Base-by-base conservation (phyloP, 176 grass and related monocot species). In the Microstegium vimineum region DNA sequence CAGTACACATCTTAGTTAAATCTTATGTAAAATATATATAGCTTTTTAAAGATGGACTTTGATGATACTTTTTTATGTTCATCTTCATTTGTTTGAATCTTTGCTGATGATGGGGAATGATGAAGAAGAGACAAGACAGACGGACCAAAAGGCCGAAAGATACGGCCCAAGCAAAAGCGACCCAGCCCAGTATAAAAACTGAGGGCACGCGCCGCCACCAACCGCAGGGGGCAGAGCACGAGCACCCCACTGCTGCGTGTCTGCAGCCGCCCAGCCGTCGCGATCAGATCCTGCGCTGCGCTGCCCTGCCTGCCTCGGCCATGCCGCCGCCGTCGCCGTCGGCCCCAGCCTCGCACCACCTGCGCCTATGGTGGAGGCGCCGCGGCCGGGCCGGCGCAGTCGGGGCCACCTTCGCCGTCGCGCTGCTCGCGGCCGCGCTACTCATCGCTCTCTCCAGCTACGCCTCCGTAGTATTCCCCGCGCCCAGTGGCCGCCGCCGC, bases 291-390 rank as follows among this genome's bases (percentile, higher is more conserved):
- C 76, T 18, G n/a, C 69, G 47, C 49, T 8, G 2, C n/a, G 7
- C 22, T 49, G 15, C 17, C 15, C 15, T 2, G n/a, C n/a, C n/a
- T n/a, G 16, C 6, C 47, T 43, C 62, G 76, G 23, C 52, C 22
- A 49, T 25, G 66, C 22, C 35, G 63, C 45, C 15, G 27, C 16
- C 51, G 52, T n/a, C n/a, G 60, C 74, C 83, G 20, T 68, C 73
- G 22, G 84, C 81, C 3, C 72, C 81, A 66, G 17, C 66, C 23
- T 67, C 51, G 70, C 88, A 85, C 82, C 80, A 61, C 36, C 49
- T 92, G 47, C 90, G 71, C 60, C 90, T 94, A 20, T 84, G 84
- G 82, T 91, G 90, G 88, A 83, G 90, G 77, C 78, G 86, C 54
- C 77, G 88, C 42, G 84, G 88, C 69, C 77, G 86, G 28, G 63